Base-by-base conservation (phyloP, 176 grass and related monocot species). In the Eleusine coracana region DNA sequence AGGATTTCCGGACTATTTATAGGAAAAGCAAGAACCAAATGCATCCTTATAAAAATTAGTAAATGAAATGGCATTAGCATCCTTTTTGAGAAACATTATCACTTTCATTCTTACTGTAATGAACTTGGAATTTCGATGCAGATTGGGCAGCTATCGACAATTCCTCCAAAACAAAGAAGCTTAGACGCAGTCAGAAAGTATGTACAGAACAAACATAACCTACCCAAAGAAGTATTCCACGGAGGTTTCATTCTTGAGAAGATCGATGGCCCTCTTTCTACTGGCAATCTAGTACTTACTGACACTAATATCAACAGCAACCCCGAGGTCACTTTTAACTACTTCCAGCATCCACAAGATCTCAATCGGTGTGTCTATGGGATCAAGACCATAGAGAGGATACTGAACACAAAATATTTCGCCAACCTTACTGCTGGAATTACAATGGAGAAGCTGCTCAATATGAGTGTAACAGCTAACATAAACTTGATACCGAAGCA, bases 161-260 rank as follows among this genome's bases (percentile, higher is more conserved):
- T 90, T 74, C 96, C 92, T 42, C 96, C 96, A 45, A 95, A 93
- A 45, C 50, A 88, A 82, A 92, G 96, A 83, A 95, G 84, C 68
- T 71, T 92, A 59, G 74, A 88, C 10, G 82, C 88, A 25, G 89
- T 86, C 51, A 71, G 51, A 31, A 86, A 91, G 65, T 98, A 93
- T 63, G 80, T 79, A 29, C 70, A 74, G 39, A 93, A 85, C 21
- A 98, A 95, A 80, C 41, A 55, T 34, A 64, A 40, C 84, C 74
- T 97, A 21, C 91, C 94, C 10, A 85, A 83, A 58, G 94, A 97
- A 90, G 94, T 92, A 31, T 97, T 92, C 51, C 46, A 81, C 42
- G 96, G 96, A n/a, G 96, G 96, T 31, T 91, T 98, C 38, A 94
- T 94, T 72, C 92, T 94, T 51, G 90, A 91, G 38, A 94, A 94